Evolutionary conservation across 83 land plant species (phyloP).

Genomic region (Picea engelmannii): DNA sequence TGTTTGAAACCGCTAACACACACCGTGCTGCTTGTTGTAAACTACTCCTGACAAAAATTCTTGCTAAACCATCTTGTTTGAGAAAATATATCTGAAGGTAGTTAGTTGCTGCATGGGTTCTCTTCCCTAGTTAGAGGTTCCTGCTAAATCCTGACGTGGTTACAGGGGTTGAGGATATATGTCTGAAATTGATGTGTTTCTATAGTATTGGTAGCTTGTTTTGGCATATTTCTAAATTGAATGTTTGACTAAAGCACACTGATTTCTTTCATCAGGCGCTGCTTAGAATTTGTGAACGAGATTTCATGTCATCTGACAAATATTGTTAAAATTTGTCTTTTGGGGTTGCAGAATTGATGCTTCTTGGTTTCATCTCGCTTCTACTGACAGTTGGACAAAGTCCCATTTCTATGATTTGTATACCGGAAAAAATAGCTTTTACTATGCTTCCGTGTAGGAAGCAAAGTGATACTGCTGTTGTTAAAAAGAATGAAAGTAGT

Average conservation of each 20-base stretch:
- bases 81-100: neutral
- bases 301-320: neutral
- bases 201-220: neutral
- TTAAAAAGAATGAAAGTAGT: too few species aligned
- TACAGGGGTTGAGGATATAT: neutral
- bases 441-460: constrained; percentile 31
- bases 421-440: constrained; percentile 19
- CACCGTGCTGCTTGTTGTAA: neutral
- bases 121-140: neutral
- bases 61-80: neutral
- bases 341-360: constrained; percentile 59
- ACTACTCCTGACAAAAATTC: too few species aligned
- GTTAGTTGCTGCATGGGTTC: neutral
- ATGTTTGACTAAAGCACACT: neutral
- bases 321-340: neutral
- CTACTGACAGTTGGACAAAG: constrained; percentile 36
- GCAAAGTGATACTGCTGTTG: too few species aligned
- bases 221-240: neutral
- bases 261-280: neutral
- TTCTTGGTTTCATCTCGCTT: constrained; percentile 69
- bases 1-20: neutral
- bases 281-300: neutral
- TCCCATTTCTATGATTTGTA: constrained; percentile 41
- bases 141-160: neutral
- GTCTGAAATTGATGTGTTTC: neutral